Percentiles rank a stretch among this genome's conserved stretches.
phyloP scores from a whole-genome alignment of 2,329 filamentous ascomycete genomes.

The Penicillium fuscoglaucum region DNA sequence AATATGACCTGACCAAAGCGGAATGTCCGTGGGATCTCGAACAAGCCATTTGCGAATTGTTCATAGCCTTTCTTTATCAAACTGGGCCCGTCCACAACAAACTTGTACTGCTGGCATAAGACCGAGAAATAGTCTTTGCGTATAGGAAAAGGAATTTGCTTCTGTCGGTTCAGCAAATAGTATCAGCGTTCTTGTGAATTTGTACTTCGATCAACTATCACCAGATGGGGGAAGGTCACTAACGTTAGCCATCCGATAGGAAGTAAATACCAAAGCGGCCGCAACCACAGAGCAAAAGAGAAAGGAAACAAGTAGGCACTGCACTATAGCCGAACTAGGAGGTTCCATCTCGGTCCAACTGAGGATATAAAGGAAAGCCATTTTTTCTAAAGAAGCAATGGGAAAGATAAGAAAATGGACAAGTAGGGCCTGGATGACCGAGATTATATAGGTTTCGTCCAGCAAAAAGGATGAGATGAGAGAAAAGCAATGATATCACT shows the following conservation, averaged over 20 bases:
- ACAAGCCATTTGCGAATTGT: slow-evolving; percentile 17
- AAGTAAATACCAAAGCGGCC: slow-evolving; percentile 13
- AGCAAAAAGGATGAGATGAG: not conserved
- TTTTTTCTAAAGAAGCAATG: not conserved
- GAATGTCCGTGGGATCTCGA: slow-evolving; percentile 27
- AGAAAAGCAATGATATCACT: not conserved
- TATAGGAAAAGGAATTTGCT: slow-evolving; percentile 10
- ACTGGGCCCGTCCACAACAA: slow-evolving; percentile 21
- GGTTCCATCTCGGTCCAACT: not conserved
- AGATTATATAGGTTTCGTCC: not conserved
- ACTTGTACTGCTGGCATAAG: slow-evolving; percentile 22
- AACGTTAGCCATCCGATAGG: slow-evolving; percentile 17
- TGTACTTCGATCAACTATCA: not conserved
- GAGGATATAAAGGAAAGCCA: not conserved
- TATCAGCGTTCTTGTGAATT: not conserved
- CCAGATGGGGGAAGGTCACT: slow-evolving; percentile 1
- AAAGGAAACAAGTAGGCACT: not conserved
- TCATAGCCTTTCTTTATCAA: slow-evolving; percentile 20
- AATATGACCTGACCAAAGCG: slow-evolving; percentile 23
- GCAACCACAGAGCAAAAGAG: not conserved
- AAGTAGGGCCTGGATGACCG: not conserved
- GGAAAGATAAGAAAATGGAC: not conserved
- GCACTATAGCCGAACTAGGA: not conserved
- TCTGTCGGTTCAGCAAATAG: not conserved
- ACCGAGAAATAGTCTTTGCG: slow-evolving; percentile 11